phyloP scores from a whole-genome alignment of 208 protist species.

The Acanthamoeba castellanii region DNA sequence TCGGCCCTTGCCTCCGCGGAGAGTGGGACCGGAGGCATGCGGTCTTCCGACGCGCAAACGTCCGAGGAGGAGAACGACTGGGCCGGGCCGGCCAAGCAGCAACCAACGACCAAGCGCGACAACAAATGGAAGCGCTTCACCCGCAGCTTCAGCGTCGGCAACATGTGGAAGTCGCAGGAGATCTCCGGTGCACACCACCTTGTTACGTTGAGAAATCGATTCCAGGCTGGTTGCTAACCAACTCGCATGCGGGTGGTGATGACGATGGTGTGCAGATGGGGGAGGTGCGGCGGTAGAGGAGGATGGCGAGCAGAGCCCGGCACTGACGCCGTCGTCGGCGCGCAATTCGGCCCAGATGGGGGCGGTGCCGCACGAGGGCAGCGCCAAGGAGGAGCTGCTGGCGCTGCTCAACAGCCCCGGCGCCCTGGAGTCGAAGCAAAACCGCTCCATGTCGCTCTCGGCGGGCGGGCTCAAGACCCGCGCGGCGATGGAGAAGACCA shows the following conservation, averaged over 20 bases:
- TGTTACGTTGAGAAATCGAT: no score
- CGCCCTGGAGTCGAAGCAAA: not conserved
- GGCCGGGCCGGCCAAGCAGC: not conserved
- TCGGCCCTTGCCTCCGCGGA: not conserved
- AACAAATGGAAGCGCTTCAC: constrained; percentile 50
- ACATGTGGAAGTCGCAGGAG: constrained; percentile 48
- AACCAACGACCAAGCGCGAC: not conserved
- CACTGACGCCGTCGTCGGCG: constrained; percentile 16
- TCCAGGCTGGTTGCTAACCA: no score
- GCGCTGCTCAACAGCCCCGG: not conserved
- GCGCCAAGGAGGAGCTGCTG: not conserved
- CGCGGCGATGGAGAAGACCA: not conserved
- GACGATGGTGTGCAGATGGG: no score
- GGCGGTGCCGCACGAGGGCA: not conserved
- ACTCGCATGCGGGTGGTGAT: no score
- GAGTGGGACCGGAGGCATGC: not conserved
- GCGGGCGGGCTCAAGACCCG: not conserved
- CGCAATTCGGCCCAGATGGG: constrained; percentile 30
- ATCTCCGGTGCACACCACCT: not conserved
- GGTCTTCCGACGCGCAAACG: not conserved
- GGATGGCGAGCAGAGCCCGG: constrained; percentile 4
- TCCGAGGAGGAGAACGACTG: constrained; percentile 40
- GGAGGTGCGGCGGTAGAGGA: not conserved
- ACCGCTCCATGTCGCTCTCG: constrained; percentile 23
- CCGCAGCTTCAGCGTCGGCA: constrained; percentile 25